Conservation (phyloP, 345 rosid species). For the Melaleuca alternifolia region DNA sequence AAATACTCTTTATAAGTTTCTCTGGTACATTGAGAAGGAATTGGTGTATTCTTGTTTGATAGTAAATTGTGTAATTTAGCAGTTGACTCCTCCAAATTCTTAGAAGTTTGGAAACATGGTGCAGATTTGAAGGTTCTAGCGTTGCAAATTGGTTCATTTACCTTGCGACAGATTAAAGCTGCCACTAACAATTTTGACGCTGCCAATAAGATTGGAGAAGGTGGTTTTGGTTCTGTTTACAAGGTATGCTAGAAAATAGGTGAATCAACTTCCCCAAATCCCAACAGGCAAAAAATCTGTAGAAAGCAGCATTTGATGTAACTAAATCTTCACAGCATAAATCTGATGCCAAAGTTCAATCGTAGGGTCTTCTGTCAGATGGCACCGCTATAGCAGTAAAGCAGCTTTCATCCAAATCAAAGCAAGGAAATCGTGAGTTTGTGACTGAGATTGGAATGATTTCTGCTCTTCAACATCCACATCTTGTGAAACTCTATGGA, state of each 20-base stretch:
- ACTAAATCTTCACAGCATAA: neutral
- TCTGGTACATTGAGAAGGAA: neutral
- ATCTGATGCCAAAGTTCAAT: neutral
- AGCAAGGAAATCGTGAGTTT: constrained; percentile 36
- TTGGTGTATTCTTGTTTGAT: neutral
- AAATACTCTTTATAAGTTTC: neutral
- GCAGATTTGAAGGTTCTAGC: constrained; percentile 3
- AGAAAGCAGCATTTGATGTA: neutral
- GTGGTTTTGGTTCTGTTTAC: constrained; percentile 12
- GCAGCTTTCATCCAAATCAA: constrained; percentile 61
- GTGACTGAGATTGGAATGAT: constrained; percentile 16
- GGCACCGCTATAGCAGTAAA: constrained; percentile 28
- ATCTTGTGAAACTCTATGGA: constrained; percentile 17
- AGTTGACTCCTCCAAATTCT: neutral
- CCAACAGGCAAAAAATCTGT: neutral
- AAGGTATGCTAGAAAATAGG: neutral
- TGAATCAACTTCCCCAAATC: neutral
- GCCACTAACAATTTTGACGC: constrained; percentile 8
- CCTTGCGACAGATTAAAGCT: constrained; percentile 8
- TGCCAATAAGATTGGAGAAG: constrained; percentile 13
- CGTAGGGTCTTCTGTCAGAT: constrained; percentile 9
- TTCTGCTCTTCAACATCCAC: constrained; percentile 13
- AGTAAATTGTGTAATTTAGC: neutral
- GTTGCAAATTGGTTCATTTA: constrained; percentile 12
- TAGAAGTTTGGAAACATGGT: neutral